Evolutionary conservation across 2,329 filamentous ascomycete species (phyloP), one percentile per base, ranked within the genome.

Genomic region (Remersonia thermophila): DNA sequence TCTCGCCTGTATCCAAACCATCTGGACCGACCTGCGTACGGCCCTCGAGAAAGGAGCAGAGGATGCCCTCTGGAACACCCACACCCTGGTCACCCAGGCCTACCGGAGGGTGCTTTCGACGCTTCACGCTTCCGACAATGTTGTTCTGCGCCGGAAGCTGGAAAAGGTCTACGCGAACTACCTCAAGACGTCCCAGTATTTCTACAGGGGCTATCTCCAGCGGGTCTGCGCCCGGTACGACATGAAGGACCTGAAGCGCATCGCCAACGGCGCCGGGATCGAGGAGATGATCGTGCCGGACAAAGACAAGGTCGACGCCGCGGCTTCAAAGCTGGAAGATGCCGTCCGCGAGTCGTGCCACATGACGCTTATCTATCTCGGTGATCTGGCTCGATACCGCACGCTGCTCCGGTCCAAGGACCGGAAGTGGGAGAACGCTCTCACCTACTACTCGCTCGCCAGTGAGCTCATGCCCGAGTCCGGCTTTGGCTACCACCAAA

Each of bases 331-430:
- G 10, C 57, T 83, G 34, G 68, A 69, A 41, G 56, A 61, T n/a
- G 61, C 68, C 44, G 71, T 93, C 38, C 64, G 84, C 28, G 62
- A 68, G 38, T 86, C 84, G 3, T 93, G 83, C 54, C 82, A 94
- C 59, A 73, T 77, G 38, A 85, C 83, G 4, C 67, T 96, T 37
- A 79, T 95, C 41, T 84, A 81, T 46, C 72, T 96, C 8, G 91
- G 91, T 25, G 91, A 98, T 55, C 68, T 98, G 32, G 83, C 83
- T 33, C 77, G 91, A 44, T 98, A 95, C 59, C 79, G 87, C 36
- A 67, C 70, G 36, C 82, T 89, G 52, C 65, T 83, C 40, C 76
- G 79, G 40, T 71, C 70, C 41, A 86, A 82, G 55, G 72, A 76
- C 44, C 77, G 77, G 36, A 82, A 81, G 49, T 93, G 83, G 66